Conservation (phyloP, 352 stramenopile genomes). For the Pythium dissimile region DNA sequence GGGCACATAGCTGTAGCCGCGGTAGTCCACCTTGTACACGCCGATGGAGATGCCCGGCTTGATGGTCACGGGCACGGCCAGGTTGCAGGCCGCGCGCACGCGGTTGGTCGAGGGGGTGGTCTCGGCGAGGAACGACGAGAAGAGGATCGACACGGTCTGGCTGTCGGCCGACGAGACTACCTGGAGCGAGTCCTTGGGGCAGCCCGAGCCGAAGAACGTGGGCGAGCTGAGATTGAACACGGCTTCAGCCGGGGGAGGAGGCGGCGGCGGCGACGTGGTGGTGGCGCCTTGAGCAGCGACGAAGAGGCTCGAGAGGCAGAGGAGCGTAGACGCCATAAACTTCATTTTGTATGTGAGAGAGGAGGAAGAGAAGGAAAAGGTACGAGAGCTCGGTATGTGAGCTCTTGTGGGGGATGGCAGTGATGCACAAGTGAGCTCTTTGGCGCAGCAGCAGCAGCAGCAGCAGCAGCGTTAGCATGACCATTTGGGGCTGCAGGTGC, state of each 20-base stretch:
- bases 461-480: too few species aligned
- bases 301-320: not conserved
- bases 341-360: not conserved
- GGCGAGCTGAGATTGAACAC: conserved; percentile 20
- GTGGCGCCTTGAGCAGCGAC: not conserved
- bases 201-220: conserved; percentile 22
- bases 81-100: conserved; percentile 26
- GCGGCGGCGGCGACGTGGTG: not conserved
- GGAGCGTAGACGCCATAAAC: not conserved
- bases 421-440: conserved; percentile 12
- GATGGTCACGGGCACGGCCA: conserved; percentile 23
- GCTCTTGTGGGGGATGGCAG: conserved; percentile 12
- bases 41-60: conserved; percentile 27
- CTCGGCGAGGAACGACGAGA: conserved; percentile 20
- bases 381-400: not conserved
- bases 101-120: conserved; percentile 5
- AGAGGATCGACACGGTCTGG: conserved; percentile 19
- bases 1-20: conserved; percentile 30
- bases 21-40: conserved; percentile 33
- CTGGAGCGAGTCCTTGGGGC: conserved; percentile 13
- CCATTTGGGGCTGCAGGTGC: too few species aligned
- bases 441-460: too few species aligned
- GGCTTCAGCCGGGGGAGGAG: not conserved
- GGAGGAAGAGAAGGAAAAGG: too few species aligned
- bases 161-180: conserved; percentile 13